Evolutionary conservation across 2,329 filamentous ascomycete species (phyloP).

Genomic region (Lasiodiplodia gonubiensis): DNA sequence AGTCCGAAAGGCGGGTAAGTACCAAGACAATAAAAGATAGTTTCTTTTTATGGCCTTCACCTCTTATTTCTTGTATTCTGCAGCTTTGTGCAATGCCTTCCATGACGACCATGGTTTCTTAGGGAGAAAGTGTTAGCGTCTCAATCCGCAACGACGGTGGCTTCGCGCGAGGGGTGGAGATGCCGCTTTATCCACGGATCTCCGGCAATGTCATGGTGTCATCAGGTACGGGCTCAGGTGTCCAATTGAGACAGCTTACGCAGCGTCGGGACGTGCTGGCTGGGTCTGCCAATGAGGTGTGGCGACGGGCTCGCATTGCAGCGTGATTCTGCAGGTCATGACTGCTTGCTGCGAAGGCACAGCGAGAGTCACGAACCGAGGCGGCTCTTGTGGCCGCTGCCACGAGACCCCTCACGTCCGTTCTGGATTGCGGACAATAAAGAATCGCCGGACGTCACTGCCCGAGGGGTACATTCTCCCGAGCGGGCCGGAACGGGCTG

Average conservation of each 20-base stretch:
- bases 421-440: background rate
- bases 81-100: too few species aligned
- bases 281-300: background rate
- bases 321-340: conserved; percentile 3
- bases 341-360: background rate
- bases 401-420: background rate
- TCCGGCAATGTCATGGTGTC: background rate
- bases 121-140: background rate
- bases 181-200: conserved; percentile 16
- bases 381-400: background rate
- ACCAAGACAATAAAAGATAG: too few species aligned
- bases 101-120: too few species aligned
- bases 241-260: background rate
- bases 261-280: background rate
- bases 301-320: background rate
- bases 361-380: background rate
- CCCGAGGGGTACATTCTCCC: background rate
- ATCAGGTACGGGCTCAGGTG: background rate
- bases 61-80: too few species aligned
- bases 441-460: background rate
- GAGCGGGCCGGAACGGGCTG: conserved; percentile 7
- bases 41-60: too few species aligned
- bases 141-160: conserved; percentile 8
- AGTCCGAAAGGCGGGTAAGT: too few species aligned
- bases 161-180: background rate